Conservation (phyloP, 345 rosid species). For the Turnera subulata region DNA sequence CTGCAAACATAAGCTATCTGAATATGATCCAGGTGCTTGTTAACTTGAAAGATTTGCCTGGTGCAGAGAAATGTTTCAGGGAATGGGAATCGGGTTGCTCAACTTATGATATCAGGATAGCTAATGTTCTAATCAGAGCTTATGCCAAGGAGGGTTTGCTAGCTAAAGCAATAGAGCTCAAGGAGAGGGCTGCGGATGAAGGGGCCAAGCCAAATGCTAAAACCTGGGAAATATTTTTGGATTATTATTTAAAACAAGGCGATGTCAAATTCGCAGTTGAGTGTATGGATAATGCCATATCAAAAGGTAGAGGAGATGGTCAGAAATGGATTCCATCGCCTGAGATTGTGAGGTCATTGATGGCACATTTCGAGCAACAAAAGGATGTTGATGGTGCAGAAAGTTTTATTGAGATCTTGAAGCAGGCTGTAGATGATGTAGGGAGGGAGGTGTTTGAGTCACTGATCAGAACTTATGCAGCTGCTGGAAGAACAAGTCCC, state of each 20-base stretch:
- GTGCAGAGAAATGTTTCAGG: conserved; percentile 83
- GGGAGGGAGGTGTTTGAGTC: conserved; percentile 66
- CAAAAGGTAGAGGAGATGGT: conserved; percentile 65
- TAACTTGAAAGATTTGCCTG: conserved; percentile 81
- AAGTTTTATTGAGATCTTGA: conserved; percentile 58
- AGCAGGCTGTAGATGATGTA: conserved; percentile 57
- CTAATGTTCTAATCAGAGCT: conserved; percentile 67
- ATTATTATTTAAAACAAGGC: conserved; percentile 54
- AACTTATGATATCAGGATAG: conserved; percentile 66
- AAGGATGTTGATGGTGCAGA: conserved; percentile 88
- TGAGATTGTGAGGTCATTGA: conserved; percentile 45
- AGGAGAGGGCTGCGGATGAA: conserved; percentile 57
- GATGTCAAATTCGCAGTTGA: conserved; percentile 51
- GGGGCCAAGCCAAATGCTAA: conserved; percentile 74
- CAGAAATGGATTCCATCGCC: conserved; percentile 73
- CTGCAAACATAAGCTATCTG: conserved; percentile 73
- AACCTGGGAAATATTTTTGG: conserved; percentile 79
- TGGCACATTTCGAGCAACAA: conserved; percentile 62
- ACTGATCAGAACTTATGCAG: conserved; percentile 84
- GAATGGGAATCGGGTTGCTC: conserved; percentile 80
- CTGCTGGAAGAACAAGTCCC: conserved; percentile 67
- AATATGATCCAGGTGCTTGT: conserved; percentile 86
- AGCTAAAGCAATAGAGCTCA: conserved; percentile 65
- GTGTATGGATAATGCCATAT: conserved; percentile 62
- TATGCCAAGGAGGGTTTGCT: conserved; percentile 52